phyloP scores from a whole-genome alignment of 1,284 basidiomycete genomes.

The Rhodotorula sp. region DNA sequence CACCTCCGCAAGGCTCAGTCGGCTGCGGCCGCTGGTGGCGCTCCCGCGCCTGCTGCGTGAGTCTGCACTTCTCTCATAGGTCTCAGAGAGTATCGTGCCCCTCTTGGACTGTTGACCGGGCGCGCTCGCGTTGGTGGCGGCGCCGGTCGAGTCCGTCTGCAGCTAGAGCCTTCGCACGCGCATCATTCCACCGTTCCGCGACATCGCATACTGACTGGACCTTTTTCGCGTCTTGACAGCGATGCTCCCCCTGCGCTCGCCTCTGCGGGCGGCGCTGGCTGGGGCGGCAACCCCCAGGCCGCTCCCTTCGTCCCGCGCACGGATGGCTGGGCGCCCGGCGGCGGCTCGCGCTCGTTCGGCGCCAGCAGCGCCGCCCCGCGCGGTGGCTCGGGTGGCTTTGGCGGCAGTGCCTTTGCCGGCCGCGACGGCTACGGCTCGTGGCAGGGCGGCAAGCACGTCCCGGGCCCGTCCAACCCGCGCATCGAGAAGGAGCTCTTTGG shows the following conservation, averaged over 20 bases:
- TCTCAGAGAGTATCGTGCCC: too few relatives aligned
- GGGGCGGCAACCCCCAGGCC: conserved; percentile 32
- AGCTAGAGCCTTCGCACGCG: too few relatives aligned
- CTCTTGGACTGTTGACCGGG: too few relatives aligned
- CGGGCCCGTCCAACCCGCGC: conserved; percentile 76
- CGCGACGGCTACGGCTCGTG: conserved; percentile 66
- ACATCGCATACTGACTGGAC: neutral
- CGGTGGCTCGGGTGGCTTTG: conserved; percentile 13
- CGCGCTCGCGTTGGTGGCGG: too few relatives aligned
- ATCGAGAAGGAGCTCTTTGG: conserved; percentile 97
- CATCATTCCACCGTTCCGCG: too few relatives aligned
- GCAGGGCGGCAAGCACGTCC: conserved; percentile 84
- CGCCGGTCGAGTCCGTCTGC: too few relatives aligned
- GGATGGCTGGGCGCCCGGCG: conserved; percentile 24
- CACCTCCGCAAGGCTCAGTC: conserved; percentile 41
- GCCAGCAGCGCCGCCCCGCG: conserved; percentile 12
- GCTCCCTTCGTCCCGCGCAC: conserved; percentile 26
- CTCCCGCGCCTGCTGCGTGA: conserved; percentile 19
- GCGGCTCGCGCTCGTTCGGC: conserved; percentile 13
- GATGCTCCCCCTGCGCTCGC: conserved; percentile 4
- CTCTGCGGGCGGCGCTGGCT: conserved; percentile 12
- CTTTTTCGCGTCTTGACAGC: neutral
- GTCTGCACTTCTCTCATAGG: neutral
- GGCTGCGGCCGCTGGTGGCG: conserved; percentile 8
- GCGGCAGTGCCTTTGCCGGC: conserved; percentile 40